Evolutionary conservation across 2,329 filamentous ascomycete genomes (phyloP).

Genomic region (Ascochyta clinopodiicola): DNA sequence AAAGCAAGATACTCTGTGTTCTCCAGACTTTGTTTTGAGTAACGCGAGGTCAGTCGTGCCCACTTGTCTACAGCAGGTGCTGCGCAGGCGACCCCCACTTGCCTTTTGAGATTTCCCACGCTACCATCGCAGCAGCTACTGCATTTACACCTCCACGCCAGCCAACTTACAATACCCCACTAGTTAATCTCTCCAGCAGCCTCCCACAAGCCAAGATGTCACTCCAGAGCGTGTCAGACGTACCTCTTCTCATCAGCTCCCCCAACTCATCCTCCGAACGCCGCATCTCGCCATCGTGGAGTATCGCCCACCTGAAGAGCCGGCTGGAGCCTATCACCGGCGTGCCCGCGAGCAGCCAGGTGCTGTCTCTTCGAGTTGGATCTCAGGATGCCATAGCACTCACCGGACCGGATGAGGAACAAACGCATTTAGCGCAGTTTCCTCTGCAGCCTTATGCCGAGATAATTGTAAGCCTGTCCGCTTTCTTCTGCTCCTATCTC

Average conservation of each 20-base stretch:
- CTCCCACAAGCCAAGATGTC: slow-evolving; percentile 33
- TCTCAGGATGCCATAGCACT: slow-evolving; percentile 69
- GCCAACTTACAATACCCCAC: slow-evolving; percentile 11
- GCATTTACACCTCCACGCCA: slow-evolving; percentile 19
- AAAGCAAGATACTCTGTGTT: not conserved
- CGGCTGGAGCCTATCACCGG: slow-evolving; percentile 95
- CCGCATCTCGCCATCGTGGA: slow-evolving; percentile 91
- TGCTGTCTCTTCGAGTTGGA: slow-evolving; percentile 72
- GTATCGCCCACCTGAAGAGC: slow-evolving; percentile 79
- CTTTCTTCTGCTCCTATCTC: slow-evolving; percentile 12
- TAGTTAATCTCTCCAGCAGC: slow-evolving; percentile 14
- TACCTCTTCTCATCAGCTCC: slow-evolving; percentile 76
- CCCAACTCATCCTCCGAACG: slow-evolving; percentile 84
- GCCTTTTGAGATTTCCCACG: not conserved
- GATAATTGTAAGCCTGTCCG: slow-evolving; percentile 70
- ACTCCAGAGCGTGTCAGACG: slow-evolving; percentile 66
- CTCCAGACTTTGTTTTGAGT: not conserved
- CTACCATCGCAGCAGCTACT: slow-evolving; percentile 15
- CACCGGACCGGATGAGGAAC: slow-evolving; percentile 75
- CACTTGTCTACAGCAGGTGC: not conserved
- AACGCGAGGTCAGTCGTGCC: not conserved
- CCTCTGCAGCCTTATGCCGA: slow-evolving; percentile 77
- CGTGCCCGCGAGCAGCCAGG: slow-evolving; percentile 80
- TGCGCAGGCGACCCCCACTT: slow-evolving; percentile 4
- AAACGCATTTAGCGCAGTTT: slow-evolving; percentile 68